These are phyloP conservation scores for Nigrospora oryzae DNA, from an alignment of 2,329 filamentous ascomycete genomes.

Conservation along the genomic window DNA sequence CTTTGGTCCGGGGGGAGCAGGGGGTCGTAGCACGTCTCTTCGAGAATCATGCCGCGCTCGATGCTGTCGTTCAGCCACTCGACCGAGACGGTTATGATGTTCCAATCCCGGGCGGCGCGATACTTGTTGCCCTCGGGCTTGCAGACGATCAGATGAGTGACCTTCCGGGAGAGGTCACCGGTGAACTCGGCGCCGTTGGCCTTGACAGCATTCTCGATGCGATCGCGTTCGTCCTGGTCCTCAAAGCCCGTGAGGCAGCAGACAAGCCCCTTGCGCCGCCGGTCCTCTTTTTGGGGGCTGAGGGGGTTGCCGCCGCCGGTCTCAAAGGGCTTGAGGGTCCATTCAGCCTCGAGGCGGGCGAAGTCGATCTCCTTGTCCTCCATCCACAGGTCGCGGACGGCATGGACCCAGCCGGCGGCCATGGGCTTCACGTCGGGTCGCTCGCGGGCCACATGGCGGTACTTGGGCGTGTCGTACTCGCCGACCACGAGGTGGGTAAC, in stretches of 20 bases:
- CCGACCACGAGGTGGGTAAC: constrained; percentile 93
- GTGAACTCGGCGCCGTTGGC: constrained; percentile 75
- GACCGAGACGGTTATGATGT: constrained; percentile 66
- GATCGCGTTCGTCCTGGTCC: constrained; percentile 19
- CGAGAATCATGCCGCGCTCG: constrained; percentile 80
- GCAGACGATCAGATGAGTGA: constrained; percentile 81
- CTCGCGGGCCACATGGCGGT: constrained; percentile 87
- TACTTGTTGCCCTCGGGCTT: constrained; percentile 84
- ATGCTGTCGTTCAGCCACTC: constrained; percentile 84
- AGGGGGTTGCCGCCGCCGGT: constrained; percentile 33
- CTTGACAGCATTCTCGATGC: constrained; percentile 58
- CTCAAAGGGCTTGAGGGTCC: constrained; percentile 57
- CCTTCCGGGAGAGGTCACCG: constrained; percentile 75
- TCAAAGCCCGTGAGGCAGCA: constrained; percentile 52
- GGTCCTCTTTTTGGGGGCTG: constrained; percentile 13
- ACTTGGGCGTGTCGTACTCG: constrained; percentile 83
- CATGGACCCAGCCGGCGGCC: constrained; percentile 75
- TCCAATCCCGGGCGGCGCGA: constrained; percentile 76
- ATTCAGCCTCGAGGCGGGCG: constrained; percentile 54
- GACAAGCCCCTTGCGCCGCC: constrained; percentile 31
- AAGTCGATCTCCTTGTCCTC: constrained; percentile 69
- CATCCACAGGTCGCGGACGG: constrained; percentile 73
- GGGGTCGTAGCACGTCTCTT: constrained; percentile 80
- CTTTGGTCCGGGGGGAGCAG: constrained; percentile 59
- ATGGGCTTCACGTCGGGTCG: constrained; percentile 80